phyloP scores from a whole-genome alignment of 2,329 filamentous ascomycete species.

The Lasiodiplodia hormozganensis region DNA sequence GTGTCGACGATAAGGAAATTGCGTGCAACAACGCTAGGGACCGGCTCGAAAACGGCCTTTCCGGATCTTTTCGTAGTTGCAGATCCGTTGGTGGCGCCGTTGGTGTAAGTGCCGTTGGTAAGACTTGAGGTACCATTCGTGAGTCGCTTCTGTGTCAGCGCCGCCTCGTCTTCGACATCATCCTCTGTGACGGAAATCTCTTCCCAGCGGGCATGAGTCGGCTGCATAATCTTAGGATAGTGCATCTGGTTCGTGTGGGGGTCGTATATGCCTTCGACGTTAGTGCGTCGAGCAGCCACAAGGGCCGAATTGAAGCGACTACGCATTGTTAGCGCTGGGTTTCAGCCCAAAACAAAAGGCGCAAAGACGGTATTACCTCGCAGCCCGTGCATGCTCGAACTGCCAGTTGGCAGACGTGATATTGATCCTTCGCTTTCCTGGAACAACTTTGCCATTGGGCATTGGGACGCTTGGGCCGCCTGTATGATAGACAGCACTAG shows the following conservation, averaged over 20 bases:
- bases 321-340: conserved; percentile 23
- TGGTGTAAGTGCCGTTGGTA: conserved; percentile 39
- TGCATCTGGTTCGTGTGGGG: conserved; percentile 93
- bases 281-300: conserved; percentile 70
- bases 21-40: conserved; percentile 64
- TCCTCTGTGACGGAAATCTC: conserved; percentile 60
- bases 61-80: conserved; percentile 27
- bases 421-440: conserved; percentile 81
- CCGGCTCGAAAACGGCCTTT: conserved; percentile 56
- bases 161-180: conserved; percentile 35
- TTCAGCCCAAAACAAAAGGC: conserved; percentile 32
- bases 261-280: conserved; percentile 83
- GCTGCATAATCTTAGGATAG: conserved; percentile 86
- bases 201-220: conserved; percentile 84
- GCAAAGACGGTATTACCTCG: conserved; percentile 67
- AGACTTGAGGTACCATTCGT: conserved; percentile 45
- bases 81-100: conserved; percentile 22
- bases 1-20: conserved; percentile 70
- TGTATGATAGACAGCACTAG: conserved; percentile 93
- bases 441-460: conserved; percentile 73
- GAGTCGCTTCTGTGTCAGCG: conserved; percentile 15
- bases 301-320: conserved; percentile 87
- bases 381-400: conserved; percentile 89
- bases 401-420: conserved; percentile 97
- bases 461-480: conserved; percentile 77